These are phyloP conservation scores for Aspergillus ustus DNA, from an alignment of 2,329 filamentous ascomycete genomes.

Conservation along the genomic window DNA sequence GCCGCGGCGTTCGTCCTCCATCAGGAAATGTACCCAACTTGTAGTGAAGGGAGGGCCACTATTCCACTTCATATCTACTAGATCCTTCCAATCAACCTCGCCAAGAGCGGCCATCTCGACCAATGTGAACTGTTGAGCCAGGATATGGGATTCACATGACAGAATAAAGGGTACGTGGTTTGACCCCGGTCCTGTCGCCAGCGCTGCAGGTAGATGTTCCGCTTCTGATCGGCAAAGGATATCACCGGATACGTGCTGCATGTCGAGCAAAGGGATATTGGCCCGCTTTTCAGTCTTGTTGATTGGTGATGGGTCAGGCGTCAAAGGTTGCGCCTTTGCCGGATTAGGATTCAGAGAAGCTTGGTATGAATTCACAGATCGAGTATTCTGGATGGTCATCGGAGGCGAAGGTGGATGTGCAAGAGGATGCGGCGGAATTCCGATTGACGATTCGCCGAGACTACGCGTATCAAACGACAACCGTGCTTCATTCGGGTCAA, in stretches of 20 bases:
- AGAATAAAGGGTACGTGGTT: constrained; percentile 66
- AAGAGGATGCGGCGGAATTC: constrained; percentile 50
- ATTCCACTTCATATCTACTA: constrained; percentile 68
- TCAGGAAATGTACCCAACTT: constrained; percentile 67
- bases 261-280: constrained; percentile 26
- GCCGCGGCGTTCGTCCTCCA: constrained; percentile 58
- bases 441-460: constrained; percentile 42
- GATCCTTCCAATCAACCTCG: constrained; percentile 69
- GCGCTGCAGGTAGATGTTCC: constrained; percentile 22
- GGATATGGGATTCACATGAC: constrained; percentile 63
- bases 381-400: constrained; percentile 47
- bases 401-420: constrained; percentile 53
- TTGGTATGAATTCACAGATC: constrained; percentile 38
- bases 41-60: constrained; percentile 56
- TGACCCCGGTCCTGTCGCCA: constrained; percentile 22
- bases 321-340: constrained; percentile 44
- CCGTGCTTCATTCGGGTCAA: constrained; percentile 46
- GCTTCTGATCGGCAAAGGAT: constrained; percentile 40
- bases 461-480: constrained; percentile 40
- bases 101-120: constrained; percentile 69
- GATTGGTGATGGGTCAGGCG: constrained; percentile 49
- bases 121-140: constrained; percentile 68
- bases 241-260: constrained; percentile 38
- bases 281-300: constrained; percentile 25
- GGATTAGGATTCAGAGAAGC: constrained; percentile 38